Evolutionary conservation across 805 yeast genomes (phyloP).

Genomic region (Yarrowia hollandica): DNA sequence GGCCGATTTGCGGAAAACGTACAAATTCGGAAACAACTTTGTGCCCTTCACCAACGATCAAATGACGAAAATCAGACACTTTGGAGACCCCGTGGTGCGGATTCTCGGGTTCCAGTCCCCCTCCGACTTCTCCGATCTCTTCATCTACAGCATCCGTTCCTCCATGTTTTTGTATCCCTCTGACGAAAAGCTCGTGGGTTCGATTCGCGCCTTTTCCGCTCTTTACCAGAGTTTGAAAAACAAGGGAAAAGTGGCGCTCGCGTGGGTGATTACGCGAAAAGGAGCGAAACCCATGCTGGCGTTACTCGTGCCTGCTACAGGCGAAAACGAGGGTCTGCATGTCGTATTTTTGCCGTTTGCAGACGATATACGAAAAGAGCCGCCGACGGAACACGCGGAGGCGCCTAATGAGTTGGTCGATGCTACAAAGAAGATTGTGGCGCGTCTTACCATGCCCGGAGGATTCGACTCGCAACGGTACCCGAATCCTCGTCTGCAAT

Average conservation of each 20-base stretch:
- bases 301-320: conserved; percentile 55
- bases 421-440: conserved; percentile 40
- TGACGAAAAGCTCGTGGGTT: conserved; percentile 58
- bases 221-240: conserved; percentile 60
- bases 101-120: conserved; percentile 65
- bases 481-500: conserved; percentile 32
- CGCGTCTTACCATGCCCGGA: conserved; percentile 47
- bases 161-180: conserved; percentile 70
- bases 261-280: conserved; percentile 66
- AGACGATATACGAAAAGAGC: conserved; percentile 72
- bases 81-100: conserved; percentile 55
- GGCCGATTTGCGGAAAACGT: conserved; percentile 44
- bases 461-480: conserved; percentile 60
- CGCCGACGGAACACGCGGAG: conserved; percentile 40
- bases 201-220: conserved; percentile 65
- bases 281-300: conserved; percentile 58
- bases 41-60: conserved; percentile 46
- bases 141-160: conserved; percentile 53
- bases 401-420: conserved; percentile 37
- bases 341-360: conserved; percentile 67
- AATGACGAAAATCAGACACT: conserved; percentile 40
- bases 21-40: conserved; percentile 46
- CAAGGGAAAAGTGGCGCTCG: conserved; percentile 58
- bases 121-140: conserved; percentile 41
- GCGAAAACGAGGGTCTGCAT: conserved; percentile 70